Conservation (phyloP, 2,329 filamentous ascomycete genomes). For the Ophiostoma novo-ulmi region DNA sequence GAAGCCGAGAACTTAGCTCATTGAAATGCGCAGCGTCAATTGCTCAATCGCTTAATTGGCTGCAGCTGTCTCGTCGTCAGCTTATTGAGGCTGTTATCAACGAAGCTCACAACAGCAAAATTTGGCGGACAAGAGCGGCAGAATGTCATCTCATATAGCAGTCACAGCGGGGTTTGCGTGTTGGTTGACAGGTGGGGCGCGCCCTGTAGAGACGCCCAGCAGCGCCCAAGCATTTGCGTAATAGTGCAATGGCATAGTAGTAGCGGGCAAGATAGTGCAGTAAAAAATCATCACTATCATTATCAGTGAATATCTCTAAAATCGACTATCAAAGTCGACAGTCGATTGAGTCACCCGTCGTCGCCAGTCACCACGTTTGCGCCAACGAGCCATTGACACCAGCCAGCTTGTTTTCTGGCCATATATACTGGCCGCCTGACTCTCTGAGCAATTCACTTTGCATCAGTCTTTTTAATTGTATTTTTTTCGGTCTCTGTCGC, state of each 20-base stretch:
- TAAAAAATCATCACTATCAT: not conserved
- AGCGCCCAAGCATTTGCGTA: not conserved
- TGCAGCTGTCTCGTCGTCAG: not conserved
- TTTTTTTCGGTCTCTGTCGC: not conserved
- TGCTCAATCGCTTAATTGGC: not conserved
- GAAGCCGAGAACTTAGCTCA: not conserved
- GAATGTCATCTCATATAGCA: conserved; percentile 22
- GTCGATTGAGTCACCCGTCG: conserved; percentile 12
- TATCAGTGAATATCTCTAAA: not conserved
- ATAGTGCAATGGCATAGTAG: not conserved
- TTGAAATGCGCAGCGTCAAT: not conserved
- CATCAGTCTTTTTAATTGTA: not conserved
- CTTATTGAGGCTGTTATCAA: not conserved
- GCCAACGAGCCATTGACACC: conserved; percentile 10
- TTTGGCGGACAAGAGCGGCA: conserved; percentile 33
- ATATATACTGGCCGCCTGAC: not conserved
- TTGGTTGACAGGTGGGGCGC: conserved; percentile 1
- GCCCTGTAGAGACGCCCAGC: not conserved
- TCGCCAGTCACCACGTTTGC: not conserved
- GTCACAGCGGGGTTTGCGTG: not conserved
- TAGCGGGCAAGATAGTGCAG: not conserved
- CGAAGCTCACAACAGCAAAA: conserved; percentile 14
- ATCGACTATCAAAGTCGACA: not conserved
- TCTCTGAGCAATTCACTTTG: conserved; percentile 14
- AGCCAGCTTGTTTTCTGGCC: not conserved